These are phyloP conservation scores for Rusavskia elegans DNA, from an alignment of 495 filamentous ascomycete species.

Conservation along the genomic window DNA sequence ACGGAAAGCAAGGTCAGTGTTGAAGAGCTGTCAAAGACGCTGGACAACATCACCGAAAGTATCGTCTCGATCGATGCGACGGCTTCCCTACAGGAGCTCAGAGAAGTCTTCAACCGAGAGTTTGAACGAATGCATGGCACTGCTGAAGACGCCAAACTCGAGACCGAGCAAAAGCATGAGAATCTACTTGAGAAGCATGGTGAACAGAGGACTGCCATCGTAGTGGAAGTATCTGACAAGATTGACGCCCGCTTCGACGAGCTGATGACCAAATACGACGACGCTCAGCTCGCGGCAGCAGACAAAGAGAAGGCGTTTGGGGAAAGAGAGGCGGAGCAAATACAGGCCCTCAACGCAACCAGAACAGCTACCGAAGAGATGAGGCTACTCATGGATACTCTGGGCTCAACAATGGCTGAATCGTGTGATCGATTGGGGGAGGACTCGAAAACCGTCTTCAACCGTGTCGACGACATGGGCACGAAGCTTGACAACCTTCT, in stretches of 20 bases:
- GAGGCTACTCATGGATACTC: slow-evolving; percentile 63
- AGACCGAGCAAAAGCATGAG: slow-evolving; percentile 63
- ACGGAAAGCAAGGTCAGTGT: slow-evolving; percentile 39
- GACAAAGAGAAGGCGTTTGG: slow-evolving; percentile 53
- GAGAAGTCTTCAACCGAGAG: slow-evolving; percentile 61
- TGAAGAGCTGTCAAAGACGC: slow-evolving; percentile 38
- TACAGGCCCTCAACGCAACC: slow-evolving; percentile 51
- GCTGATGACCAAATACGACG: slow-evolving; percentile 68
- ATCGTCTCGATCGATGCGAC: slow-evolving; percentile 41
- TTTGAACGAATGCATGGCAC: slow-evolving; percentile 62
- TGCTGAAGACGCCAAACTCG: slow-evolving; percentile 51
- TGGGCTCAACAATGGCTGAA: slow-evolving; percentile 70
- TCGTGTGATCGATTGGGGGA: slow-evolving; percentile 68
- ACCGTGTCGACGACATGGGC: slow-evolving; percentile 58
- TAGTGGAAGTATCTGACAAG: slow-evolving; percentile 43
- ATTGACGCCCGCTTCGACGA: slow-evolving; percentile 67
- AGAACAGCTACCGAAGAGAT: slow-evolving; percentile 76
- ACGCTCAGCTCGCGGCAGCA: slow-evolving; percentile 53
- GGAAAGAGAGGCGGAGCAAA: slow-evolving; percentile 45
- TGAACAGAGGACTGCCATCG: slow-evolving; percentile 38
- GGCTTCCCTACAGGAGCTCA: slow-evolving; percentile 60
- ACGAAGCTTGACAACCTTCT: slow-evolving; percentile 57
- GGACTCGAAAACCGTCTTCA: slow-evolving; percentile 71
- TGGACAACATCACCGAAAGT: slow-evolving; percentile 45
- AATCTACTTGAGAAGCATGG: slow-evolving; percentile 53